A percentile compares a stretch with the other conserved stretches of the same genome.
phyloP scores from a whole-genome alignment of 2,329 filamentous ascomycete genomes.

The Aspergillus felis region DNA sequence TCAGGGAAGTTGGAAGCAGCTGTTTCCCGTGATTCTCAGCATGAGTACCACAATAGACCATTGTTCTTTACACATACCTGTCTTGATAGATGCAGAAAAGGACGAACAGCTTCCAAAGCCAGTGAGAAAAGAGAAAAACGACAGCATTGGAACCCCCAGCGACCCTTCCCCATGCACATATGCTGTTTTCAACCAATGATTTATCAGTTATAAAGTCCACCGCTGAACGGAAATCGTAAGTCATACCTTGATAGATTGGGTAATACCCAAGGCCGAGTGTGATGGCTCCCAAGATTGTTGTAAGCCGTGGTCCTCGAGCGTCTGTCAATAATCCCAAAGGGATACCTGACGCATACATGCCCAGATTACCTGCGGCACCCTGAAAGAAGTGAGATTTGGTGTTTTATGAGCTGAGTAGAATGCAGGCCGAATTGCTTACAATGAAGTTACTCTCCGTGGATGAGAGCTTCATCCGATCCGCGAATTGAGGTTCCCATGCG shows the following conservation, averaged over 20 bases:
- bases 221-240: background rate
- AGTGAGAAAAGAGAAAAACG: constrained; percentile 79
- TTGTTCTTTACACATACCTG: constrained; percentile 39
- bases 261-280: constrained; percentile 78
- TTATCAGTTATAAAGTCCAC: constrained; percentile 5
- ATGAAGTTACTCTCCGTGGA: constrained; percentile 94
- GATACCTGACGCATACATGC: constrained; percentile 90
- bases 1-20: constrained; percentile 89
- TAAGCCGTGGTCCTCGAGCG: constrained; percentile 70
- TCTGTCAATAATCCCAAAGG: constrained; percentile 88
- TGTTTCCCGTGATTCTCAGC: constrained; percentile 28
- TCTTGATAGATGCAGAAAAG: constrained; percentile 85
- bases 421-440: constrained; percentile 45
- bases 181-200: constrained; percentile 44
- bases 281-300: constrained; percentile 70
- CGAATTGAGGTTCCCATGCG: constrained; percentile 95
- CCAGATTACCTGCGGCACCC: constrained; percentile 60
- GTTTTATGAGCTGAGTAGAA: constrained; percentile 1
- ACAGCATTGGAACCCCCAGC: constrained; percentile 58
- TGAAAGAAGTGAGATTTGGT: constrained; percentile 32
- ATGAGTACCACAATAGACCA: too few relatives aligned
- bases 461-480: constrained; percentile 76
- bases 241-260: constrained; percentile 63
- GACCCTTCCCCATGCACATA: constrained; percentile 65
- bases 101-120: constrained; percentile 86